Evolutionary conservation across 208 protist species (phyloP), one percentile per base, ranked within the genome.

Genomic region (Trypanosoma grayi): DNA sequence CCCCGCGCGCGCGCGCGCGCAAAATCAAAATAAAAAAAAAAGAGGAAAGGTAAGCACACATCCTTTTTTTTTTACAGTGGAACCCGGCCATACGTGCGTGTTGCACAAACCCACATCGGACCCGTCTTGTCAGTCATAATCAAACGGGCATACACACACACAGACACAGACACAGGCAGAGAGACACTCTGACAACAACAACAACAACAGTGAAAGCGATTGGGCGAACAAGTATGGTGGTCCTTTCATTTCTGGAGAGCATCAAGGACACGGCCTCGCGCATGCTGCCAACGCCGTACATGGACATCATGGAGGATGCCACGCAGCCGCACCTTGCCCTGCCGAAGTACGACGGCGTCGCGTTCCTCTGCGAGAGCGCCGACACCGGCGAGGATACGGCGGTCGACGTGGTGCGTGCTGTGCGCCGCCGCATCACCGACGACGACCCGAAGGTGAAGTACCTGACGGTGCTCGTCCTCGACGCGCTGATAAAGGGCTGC

Each of bases 221-320:
- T 10, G 11, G n/a, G n/a, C n/a, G 2, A 25, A n/a, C 11, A 64
- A 70, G 45, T 51, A 92, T 92, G 85, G 85, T 88, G 10, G 72
- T 90, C 46, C 70, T 93, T 30, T 84, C 74, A 14, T 67, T 93
- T 40, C 28, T 92, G 8, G 87, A 95, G 48, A 79, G 83, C 28
- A 60, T 91, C 22, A 80, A 77, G 76, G 83, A 95, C 57, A 80
- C 67, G 69, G 81, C 80, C 34, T 71, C 65, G 4, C 80, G 79
- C 25, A 43, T 95, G 16, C 75, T 93, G 40, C 84, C 86, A 22
- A 93, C 81, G 0, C 52, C 75, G 22, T 92, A 88, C 66, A 87
- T 82, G 67, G 79, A 91, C 28, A 78, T 87, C 50, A 81, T 96
- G 6, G 87, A 90, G 65, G 85, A 96, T 63, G 79, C 77, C 60